These are phyloP conservation scores for Podaxis pistillaris DNA, from an alignment of 768 basidiomycete genomes.

Conservation along the genomic window DNA sequence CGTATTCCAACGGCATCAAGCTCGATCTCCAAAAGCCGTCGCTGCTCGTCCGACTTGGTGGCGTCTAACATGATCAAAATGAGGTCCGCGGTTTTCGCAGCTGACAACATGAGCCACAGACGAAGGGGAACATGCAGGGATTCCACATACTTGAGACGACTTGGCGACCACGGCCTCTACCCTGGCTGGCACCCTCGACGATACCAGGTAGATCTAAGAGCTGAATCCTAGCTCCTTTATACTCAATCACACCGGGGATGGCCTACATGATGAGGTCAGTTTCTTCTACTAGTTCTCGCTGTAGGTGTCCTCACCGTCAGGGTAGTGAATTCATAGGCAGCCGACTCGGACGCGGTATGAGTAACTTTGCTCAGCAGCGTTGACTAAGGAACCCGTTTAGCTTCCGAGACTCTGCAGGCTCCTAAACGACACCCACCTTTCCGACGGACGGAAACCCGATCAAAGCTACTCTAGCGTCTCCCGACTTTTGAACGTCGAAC, in stretches of 20 bases:
- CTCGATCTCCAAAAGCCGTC: slow-evolving; percentile 84
- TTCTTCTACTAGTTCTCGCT: not conserved
- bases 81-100: slow-evolving; percentile 89
- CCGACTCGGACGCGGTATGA: slow-evolving; percentile 83
- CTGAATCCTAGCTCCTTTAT: slow-evolving; percentile 90
- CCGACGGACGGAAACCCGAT: slow-evolving; percentile 98
- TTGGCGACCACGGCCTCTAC: slow-evolving; percentile 90
- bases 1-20: slow-evolving; percentile 96
- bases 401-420: not conserved
- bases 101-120: slow-evolving; percentile 27
- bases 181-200: slow-evolving; percentile 89
- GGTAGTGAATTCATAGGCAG: slow-evolving; percentile 95
- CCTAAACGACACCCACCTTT: slow-evolving; percentile 44
- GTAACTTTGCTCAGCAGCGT: slow-evolving; percentile 92
- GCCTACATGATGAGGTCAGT: slow-evolving; percentile 46
- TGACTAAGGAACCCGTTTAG: slow-evolving; percentile 46
- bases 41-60: slow-evolving; percentile 91
- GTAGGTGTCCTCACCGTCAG: slow-evolving; percentile 55
- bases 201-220: slow-evolving; percentile 95
- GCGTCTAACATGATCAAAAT: slow-evolving; percentile 93
- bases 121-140: not conserved
- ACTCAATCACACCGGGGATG: slow-evolving; percentile 96
- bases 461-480: slow-evolving; percentile 87
- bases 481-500: slow-evolving; percentile 80
- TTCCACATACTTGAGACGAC: slow-evolving; percentile 80